These are phyloP conservation scores for Myriosclerotinia duriaeana DNA, from an alignment of 2,329 filamentous ascomycete species.

Conservation along the genomic window DNA sequence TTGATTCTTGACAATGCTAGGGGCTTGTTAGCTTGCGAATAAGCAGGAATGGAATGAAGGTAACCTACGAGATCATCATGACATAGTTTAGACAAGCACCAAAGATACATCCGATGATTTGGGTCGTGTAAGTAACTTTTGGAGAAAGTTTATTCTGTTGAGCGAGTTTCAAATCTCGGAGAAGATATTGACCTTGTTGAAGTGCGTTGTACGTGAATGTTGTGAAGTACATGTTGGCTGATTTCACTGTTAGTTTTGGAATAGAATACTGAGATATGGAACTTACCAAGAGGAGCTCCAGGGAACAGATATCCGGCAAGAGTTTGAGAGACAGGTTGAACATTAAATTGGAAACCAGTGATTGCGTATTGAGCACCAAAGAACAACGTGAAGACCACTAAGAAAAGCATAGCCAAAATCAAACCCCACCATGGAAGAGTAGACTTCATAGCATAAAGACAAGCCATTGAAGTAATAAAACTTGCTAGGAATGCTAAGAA, in stretches of 20 bases:
- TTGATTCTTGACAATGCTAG: conserved; percentile 64
- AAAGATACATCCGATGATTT: conserved; percentile 44
- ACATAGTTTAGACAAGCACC: conserved; percentile 54
- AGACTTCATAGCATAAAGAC: conserved; percentile 60
- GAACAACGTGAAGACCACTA: conserved; percentile 37
- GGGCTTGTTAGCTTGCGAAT: conserved; percentile 52
- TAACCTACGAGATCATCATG: conserved; percentile 53
- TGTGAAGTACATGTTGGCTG: conserved; percentile 70
- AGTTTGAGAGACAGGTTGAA: conserved; percentile 50
- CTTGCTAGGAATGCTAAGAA: conserved; percentile 46
- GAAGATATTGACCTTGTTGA: conserved; percentile 47
- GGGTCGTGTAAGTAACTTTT: conserved; percentile 43
- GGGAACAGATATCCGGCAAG: conserved; percentile 48
- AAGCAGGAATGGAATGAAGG: conserved; percentile 36
- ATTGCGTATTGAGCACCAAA: conserved; percentile 45
- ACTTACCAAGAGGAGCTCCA: conserved; percentile 55
- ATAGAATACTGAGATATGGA: not conserved
- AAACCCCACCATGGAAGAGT: conserved; percentile 37
- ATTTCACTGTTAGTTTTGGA: not conserved
- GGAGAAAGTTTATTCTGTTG: conserved; percentile 50
- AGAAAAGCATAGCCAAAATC: conserved; percentile 35
- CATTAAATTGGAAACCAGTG: conserved; percentile 49
- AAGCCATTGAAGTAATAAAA: conserved; percentile 44
- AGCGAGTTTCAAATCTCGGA: conserved; percentile 52
- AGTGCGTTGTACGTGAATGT: conserved; percentile 59